Evolutionary conservation across 1,284 basidiomycete species (phyloP).

Genomic region (Entoloma clypeatum): DNA sequence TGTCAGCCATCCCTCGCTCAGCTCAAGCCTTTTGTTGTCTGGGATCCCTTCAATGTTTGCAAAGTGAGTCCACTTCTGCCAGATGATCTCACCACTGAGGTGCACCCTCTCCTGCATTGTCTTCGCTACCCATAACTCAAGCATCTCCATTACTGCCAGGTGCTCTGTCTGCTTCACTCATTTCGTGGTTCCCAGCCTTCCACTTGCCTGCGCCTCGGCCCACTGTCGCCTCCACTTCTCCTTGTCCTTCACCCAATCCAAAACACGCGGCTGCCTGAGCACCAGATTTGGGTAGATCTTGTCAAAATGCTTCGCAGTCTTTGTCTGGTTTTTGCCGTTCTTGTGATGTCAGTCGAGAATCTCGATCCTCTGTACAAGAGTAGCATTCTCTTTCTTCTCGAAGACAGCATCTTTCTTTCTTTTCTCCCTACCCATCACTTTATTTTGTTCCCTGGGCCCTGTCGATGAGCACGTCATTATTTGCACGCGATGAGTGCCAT

Average conservation of each 20-base stretch:
- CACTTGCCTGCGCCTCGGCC: constrained; percentile 4
- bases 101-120: constrained; percentile 20
- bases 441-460: no score
- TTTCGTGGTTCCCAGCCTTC: background rate
- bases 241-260: constrained; percentile 24
- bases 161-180: background rate
- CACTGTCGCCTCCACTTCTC: constrained; percentile 16
- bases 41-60: constrained; percentile 19
- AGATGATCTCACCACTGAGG: constrained; percentile 23
- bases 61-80: constrained; percentile 21
- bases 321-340: constrained; percentile 20
- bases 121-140: constrained; percentile 27
- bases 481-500: no score
- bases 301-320: constrained; percentile 22
- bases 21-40: constrained; percentile 17
- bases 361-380: constrained; percentile 23
- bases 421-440: constrained; percentile 6
- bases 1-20: constrained; percentile 27
- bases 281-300: constrained; percentile 22
- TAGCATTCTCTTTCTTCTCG: constrained; percentile 20
- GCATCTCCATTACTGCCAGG: constrained; percentile 23
- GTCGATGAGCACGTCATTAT: no score
- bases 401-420: constrained; percentile 9
- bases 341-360: constrained; percentile 27
- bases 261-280: constrained; percentile 22